Evolutionary conservation across 441 rosid species (phyloP).

Genomic region (Eruca vesicaria): DNA sequence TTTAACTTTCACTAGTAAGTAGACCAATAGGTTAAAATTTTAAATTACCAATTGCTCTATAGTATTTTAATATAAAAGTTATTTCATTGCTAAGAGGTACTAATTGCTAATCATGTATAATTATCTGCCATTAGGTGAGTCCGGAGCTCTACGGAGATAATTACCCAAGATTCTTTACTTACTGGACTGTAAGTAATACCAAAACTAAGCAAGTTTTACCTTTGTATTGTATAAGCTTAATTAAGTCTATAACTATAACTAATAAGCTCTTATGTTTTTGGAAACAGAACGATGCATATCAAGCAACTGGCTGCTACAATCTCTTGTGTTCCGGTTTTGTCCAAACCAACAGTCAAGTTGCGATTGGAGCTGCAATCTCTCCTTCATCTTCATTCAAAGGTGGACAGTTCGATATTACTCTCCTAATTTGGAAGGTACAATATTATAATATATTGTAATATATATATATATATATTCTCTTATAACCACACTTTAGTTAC

Average conservation of each 20-base stretch:
- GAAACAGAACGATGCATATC: conserved; percentile 85
- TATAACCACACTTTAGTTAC: neutral
- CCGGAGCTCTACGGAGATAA: conserved; percentile 95
- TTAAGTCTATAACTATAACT: neutral
- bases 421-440: conserved; percentile 92
- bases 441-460: neutral
- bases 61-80: neutral
- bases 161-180: conserved; percentile 93
- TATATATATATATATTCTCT: neutral
- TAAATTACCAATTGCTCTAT: neutral
- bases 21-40: neutral
- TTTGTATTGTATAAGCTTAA: neutral
- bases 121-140: conserved; percentile 57
- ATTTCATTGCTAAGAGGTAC: neutral
- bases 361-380: conserved; percentile 97
- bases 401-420: conserved; percentile 90
- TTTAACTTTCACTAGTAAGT: neutral
- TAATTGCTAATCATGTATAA: neutral
- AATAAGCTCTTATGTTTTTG: neutral
- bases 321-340: conserved; percentile 95
- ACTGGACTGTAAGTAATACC: conserved; percentile 82
- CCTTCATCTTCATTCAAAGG: conserved; percentile 82
- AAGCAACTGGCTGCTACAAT: conserved; percentile 97
- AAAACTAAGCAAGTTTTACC: neutral
- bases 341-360: conserved; percentile 80